These are phyloP conservation scores for Torulaspora microellipsoides DNA, from an alignment of 805 yeast species.

Conservation along the genomic window DNA sequence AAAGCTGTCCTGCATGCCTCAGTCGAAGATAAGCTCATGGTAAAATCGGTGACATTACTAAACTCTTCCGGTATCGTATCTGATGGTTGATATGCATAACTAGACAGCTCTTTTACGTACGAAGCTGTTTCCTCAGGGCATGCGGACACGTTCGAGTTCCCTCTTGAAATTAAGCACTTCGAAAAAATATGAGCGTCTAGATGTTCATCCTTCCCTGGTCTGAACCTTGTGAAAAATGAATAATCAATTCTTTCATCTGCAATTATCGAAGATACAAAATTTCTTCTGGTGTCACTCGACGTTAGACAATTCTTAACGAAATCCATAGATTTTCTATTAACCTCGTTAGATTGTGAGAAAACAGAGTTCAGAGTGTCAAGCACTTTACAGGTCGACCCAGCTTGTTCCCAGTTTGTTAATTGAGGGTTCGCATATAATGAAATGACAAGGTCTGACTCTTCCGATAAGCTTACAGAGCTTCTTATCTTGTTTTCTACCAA, in stretches of 20 bases:
- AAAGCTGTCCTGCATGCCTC: slow-evolving; percentile 30
- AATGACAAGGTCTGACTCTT: slow-evolving; percentile 49
- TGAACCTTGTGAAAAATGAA: slow-evolving; percentile 22
- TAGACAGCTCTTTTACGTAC: slow-evolving; percentile 10
- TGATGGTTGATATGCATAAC: slow-evolving; percentile 24
- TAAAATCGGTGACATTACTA: slow-evolving; percentile 11
- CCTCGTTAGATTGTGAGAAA: slow-evolving; percentile 14
- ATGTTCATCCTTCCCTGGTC: slow-evolving; percentile 8
- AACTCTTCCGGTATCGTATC: slow-evolving; percentile 28
- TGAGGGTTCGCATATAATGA: slow-evolving; percentile 42
- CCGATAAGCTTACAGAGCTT: slow-evolving; percentile 43
- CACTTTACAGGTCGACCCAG: slow-evolving; percentile 21
- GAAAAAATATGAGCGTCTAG: slow-evolving; percentile 19
- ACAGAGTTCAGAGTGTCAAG: slow-evolving; percentile 27
- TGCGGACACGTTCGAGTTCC: background rate
- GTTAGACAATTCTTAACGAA: slow-evolving; percentile 19
- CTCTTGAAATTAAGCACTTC: slow-evolving; percentile 20
- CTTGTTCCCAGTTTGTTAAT: slow-evolving; percentile 28
- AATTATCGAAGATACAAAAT: slow-evolving; percentile 22
- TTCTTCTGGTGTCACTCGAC: slow-evolving; percentile 21
- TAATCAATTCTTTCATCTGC: slow-evolving; percentile 13
- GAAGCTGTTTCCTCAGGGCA: background rate
- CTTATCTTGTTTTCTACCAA: slow-evolving; percentile 40
- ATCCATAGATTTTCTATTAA: slow-evolving; percentile 21
- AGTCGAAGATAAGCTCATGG: slow-evolving; percentile 19